These are phyloP conservation scores for Isochrysis galbana DNA, from an alignment of 78 protist genomes.

Conservation along the genomic window DNA sequence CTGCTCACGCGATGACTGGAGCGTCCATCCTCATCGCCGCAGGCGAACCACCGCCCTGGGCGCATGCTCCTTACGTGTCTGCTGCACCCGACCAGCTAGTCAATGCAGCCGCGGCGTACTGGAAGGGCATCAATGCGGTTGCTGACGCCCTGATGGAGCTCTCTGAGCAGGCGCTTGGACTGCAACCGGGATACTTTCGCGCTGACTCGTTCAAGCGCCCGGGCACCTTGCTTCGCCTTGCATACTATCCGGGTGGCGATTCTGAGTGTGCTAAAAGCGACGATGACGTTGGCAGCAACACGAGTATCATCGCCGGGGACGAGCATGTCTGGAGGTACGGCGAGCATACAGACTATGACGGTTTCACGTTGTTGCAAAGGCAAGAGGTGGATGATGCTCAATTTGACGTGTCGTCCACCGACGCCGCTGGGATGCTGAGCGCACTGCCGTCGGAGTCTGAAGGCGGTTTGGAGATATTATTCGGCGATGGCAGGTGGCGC, in stretches of 20 bases:
- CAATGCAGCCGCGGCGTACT: not conserved
- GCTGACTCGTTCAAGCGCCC: not conserved
- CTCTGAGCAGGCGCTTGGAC: not conserved
- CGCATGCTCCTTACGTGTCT: too few relatives aligned
- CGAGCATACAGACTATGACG: slow-evolving; percentile 12
- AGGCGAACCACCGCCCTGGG: too few relatives aligned
- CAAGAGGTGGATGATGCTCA: not conserved
- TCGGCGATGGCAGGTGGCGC: not conserved
- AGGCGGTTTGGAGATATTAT: not conserved
- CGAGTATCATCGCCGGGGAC: too few relatives aligned
- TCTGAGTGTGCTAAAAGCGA: too few relatives aligned
- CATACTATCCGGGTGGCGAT: not conserved
- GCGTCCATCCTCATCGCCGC: too few relatives aligned
- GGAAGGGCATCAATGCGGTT: not conserved
- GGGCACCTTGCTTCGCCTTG: not conserved
- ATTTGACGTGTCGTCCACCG: too few relatives aligned
- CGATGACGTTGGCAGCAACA: too few relatives aligned
- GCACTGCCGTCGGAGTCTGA: too few relatives aligned
- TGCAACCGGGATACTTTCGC: not conserved
- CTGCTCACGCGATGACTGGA: too few relatives aligned
- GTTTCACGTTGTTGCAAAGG: not conserved
- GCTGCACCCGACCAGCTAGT: too few relatives aligned
- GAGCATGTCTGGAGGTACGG: not conserved
- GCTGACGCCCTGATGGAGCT: not conserved
- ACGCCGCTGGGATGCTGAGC: too few relatives aligned